These are phyloP conservation scores for Pseudevernia furfuracea DNA, from an alignment of 495 filamentous ascomycete species.

Conservation along the genomic window DNA sequence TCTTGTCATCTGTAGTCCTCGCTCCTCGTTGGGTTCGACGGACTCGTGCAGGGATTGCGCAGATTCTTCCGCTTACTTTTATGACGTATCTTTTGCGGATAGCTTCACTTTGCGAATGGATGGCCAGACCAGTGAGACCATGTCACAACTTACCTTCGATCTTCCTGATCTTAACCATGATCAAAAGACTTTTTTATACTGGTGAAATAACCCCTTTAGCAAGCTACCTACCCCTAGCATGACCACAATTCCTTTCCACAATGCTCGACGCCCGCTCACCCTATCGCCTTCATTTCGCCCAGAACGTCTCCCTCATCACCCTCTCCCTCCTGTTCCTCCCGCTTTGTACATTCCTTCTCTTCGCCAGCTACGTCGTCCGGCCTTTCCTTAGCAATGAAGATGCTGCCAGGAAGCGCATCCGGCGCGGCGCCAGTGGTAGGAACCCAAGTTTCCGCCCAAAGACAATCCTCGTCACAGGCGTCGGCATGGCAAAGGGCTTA, in stretches of 20 bases:
- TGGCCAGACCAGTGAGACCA: neutral
- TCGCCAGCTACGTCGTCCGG: constrained; percentile 33
- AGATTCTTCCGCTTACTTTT: neutral
- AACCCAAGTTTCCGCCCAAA: constrained; percentile 44
- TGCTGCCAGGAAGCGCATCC: constrained; percentile 27
- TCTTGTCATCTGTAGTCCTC: neutral
- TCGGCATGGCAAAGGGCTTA: constrained; percentile 61
- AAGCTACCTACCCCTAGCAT: neutral
- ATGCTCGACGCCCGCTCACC: constrained; percentile 30
- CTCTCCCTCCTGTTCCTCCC: constrained; percentile 49
- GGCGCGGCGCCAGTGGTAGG: constrained; percentile 11
- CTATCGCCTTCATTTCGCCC: constrained; percentile 34
- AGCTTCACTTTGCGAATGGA: neutral
- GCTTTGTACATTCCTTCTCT: constrained; percentile 43
- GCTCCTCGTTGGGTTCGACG: neutral
- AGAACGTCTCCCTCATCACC: constrained; percentile 43
- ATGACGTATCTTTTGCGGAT: neutral
- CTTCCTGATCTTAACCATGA: neutral
- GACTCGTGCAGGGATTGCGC: neutral
- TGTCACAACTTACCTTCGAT: neutral
- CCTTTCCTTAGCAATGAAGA: constrained; percentile 25
- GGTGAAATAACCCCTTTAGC: neutral
- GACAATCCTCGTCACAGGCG: constrained; percentile 64
- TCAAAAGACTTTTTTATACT: neutral
- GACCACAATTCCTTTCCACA: neutral